These are phyloP conservation scores for Flaveria trinervia DNA, from an alignment of 129 eudicot species.

Conservation along the genomic window DNA sequence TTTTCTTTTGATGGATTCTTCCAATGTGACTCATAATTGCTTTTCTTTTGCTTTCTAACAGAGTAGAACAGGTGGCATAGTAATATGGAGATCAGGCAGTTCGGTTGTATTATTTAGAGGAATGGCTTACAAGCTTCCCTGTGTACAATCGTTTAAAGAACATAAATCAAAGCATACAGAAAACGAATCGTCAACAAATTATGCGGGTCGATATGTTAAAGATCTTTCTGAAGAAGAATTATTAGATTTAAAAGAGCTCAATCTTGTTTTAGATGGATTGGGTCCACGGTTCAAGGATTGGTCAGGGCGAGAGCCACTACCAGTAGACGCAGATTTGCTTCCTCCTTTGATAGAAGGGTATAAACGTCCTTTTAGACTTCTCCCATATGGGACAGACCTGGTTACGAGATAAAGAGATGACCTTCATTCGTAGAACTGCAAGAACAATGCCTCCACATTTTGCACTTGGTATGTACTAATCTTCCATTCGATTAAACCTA, in stretches of 20 bases:
- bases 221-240: slow-evolving; percentile 66
- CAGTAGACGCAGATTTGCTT: slow-evolving; percentile 94
- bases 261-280: slow-evolving; percentile 58
- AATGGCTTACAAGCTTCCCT: slow-evolving; percentile 75
- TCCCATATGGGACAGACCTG: slow-evolving; percentile 61
- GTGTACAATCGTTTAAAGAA: slow-evolving; percentile 62
- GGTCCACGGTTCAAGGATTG: slow-evolving; percentile 90
- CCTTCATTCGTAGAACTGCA: slow-evolving; percentile 67
- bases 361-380: slow-evolving; percentile 81
- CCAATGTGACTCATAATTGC: neutral
- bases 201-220: slow-evolving; percentile 32
- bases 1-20: slow-evolving; percentile 9
- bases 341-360: slow-evolving; percentile 71
- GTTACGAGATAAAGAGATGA: slow-evolving; percentile 68
- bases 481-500: slow-evolving; percentile 3
- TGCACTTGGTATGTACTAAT: slow-evolving; percentile 71
- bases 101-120: slow-evolving; percentile 82
- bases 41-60: slow-evolving; percentile 35
- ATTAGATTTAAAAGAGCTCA: slow-evolving; percentile 60
- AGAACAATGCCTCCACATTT: slow-evolving; percentile 90
- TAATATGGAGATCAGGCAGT: slow-evolving; percentile 91
- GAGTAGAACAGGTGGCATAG: slow-evolving; percentile 91
- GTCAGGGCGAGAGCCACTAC: slow-evolving; percentile 85
- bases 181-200: slow-evolving; percentile 33
- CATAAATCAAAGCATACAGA: slow-evolving; percentile 29